phyloP scores from a whole-genome alignment of 78 protist genomes.

The Creolimax fragrantissima region DNA sequence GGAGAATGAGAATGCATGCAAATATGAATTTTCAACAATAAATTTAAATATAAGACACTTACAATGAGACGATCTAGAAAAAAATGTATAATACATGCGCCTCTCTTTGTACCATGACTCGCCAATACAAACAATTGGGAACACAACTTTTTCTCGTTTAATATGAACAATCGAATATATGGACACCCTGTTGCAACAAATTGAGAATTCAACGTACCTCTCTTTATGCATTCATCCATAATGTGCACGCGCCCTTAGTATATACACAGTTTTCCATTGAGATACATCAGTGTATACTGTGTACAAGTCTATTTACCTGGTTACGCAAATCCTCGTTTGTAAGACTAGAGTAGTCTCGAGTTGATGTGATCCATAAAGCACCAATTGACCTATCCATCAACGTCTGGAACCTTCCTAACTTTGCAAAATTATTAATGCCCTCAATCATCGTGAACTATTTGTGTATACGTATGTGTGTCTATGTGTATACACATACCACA shows the following conservation, averaged over 20 bases:
- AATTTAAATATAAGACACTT: background rate
- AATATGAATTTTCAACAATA: background rate
- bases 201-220: background rate
- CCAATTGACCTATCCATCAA: background rate
- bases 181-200: background rate
- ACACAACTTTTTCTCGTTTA: background rate
- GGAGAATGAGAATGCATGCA: background rate
- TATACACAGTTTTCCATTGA: background rate
- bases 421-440: background rate
- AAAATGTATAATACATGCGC: background rate
- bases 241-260: background rate
- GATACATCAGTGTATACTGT: background rate
- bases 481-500: too few relatives aligned
- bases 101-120: background rate
- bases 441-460: background rate
- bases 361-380: background rate
- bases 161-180: background rate
- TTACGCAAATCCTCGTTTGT: background rate
- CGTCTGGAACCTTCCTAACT: background rate
- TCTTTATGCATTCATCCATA: background rate
- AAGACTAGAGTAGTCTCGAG: background rate
- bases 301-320: background rate
- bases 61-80: background rate
- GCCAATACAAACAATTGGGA: background rate
- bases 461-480: too few relatives aligned